Evolutionary conservation across 192 early-diverging fungal species (phyloP), one percentile per base, ranked within the genome.

Genomic region (Coemansia sp.): DNA sequence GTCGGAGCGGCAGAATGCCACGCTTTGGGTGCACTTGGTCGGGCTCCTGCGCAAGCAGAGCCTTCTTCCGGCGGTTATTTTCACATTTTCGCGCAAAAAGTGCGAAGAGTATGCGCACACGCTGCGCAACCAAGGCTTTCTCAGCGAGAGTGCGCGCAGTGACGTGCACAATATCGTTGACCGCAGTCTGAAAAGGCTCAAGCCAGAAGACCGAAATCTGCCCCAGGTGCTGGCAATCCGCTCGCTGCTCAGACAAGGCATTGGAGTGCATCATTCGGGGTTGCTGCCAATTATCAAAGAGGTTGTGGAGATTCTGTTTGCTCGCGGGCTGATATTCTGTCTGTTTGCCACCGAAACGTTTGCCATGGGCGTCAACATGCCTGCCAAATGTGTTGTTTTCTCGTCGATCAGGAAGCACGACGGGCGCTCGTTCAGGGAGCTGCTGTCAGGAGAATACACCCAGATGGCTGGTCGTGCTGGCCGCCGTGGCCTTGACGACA

Each of bases 341-440:
- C 76, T 99, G 66, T 98, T 96, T 87, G 97, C 97, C 0, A 99
- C 97, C 3, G 97, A 99, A 76, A 99, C 97, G 10, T 99, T 99
- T 86, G 94, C 97, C 5, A 99, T 99, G 95, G 97, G 97, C 58
- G 94, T 99, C 58, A 99, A 99, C 75, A 96, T 97, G 86, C 97
- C 97, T 10, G 94, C 97, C 18, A 73, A 87, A 25, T 90, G 91
- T 40, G 97, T 99, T 15, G 95, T 99, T 5, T 99, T 96, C 79
- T 94, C 94, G 25, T 86, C 85, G 51, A 84, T 93, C 13, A 75
- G 92, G 49, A 99, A 99, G 75, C 95, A 97, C 67, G 97, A 99
- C 68, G 95, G 97, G 26, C 84, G 85, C 31, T 85, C 78, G 18
- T 95, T 96, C 84, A 82, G 97, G 13, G 87, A 94, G 49, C 86